Base-by-base conservation (phyloP, 129 eudicot genomes). In the Chrysanthemum lavandulifolium region DNA sequence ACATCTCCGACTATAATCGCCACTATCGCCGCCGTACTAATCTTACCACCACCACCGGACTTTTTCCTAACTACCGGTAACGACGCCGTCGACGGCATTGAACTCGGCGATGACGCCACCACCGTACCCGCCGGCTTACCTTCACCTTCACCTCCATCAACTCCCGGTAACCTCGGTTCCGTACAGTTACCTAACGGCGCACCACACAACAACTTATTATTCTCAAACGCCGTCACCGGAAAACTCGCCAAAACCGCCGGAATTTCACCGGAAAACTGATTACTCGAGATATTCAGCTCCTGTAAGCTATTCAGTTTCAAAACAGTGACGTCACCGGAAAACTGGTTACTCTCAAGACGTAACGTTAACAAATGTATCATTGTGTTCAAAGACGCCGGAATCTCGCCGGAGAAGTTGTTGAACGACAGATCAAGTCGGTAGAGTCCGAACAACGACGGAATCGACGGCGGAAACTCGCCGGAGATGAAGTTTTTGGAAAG, bases 361-460 rank as follows among this genome's bases (percentile, higher is more conserved):
- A 94, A 67, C 11, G 93, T 88, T 5, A 88, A 64, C 33, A 94
- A 63, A 64, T 81, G 88, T 23, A 78, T 81, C 73, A 94, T 55
- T 11, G 66, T 77, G 81, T 82, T 86, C 33, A 86, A 66, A 8
- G 43, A 36, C 0, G 50, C 47, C 27, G 89, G 94, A 61, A 94
- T 77, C 25, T 65, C 72, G 15, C 99, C 97, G 68, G 96, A 79
- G 43, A 94, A 60, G 64, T 79, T 63, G 69, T 94, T 94, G 52
- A 64, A 33, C 10, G 99, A 90, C 25, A 94, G 86, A 80, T 94
- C 99, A n/a, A 94, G 93, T 0, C 82, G 82, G 48, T 78, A 78
- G 0, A 78, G 59, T 3, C 72, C 79, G 55, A 67, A 77, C 8
- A 88, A 72, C 1, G 85, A 79, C 10, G 85, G 18, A 5, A 89